Evolutionary conservation across 257 asterid genomes (phyloP), one percentile per base, ranked within the genome.

Genomic region (Fraxinus excelsior): DNA sequence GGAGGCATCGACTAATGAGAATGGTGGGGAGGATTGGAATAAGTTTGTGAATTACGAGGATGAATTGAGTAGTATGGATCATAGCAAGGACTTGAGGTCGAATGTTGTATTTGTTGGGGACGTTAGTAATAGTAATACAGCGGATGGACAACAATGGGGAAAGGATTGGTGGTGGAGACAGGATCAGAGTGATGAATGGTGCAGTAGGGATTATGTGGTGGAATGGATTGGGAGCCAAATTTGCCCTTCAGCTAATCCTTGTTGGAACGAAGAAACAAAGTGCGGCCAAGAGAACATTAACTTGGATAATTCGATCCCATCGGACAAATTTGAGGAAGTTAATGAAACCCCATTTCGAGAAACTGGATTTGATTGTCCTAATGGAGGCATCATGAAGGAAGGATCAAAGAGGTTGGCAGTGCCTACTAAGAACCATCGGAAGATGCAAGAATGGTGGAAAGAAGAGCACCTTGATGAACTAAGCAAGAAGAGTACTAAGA

Each of bases 141-240:
- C 0, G 28, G 85, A 88, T 18, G 76, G 82, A 3, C 90, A 90
- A 77, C 97, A 86, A 65, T 93, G 97, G 99, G 98, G 98, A 31
- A 92, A 91, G 76, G 98, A 95, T 74, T 95, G 99, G 99, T 95
- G 99, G 99, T 95, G 99, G 99, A 95, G 62, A 74, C 98, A 95
- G 77, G 99, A 95, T 78, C 98, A 96, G 28, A 89, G 91, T 81
- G 98, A 90, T 53, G 99, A 95, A 80, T 72, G 93, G 76, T 85
- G 97, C 21, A 95, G 96, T 79, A 95, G 88, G 77, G 99, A 95
- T 78, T 95, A 95, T 75, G 98, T 95, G 19, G 91, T 73, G 89
- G 99, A 95, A 84, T 95, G 99, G 99, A 95, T 95, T 37, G 98
- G 97, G 11, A 93, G 93, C 84, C 99, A 95, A 78, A 91, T 95